Base-by-base conservation (phyloP, 2,329 filamentous ascomycete genomes). In the Sclerotiophoma versabilis region DNA sequence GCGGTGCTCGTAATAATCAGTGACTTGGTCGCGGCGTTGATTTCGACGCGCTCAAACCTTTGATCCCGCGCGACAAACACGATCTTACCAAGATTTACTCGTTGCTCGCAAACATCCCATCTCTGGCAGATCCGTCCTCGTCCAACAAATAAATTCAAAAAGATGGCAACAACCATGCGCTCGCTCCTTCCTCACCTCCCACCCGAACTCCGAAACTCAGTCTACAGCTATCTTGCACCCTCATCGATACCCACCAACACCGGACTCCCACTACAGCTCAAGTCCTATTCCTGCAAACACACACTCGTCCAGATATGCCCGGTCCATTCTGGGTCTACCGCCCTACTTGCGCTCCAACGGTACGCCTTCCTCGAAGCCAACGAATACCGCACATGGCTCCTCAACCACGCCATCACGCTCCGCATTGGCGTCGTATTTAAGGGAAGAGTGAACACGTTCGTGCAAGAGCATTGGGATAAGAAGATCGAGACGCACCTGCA, bases 191-290 rank as follows among this genome's bases (percentile, higher is more conserved):
- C 65, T 1, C 26, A 43, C 29, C 61, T 73, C 17, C 70, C 71
- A 8, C 62, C 70, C 2, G 71, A 74, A 25, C 60, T 73, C 5
- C 66, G 71, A 12, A 68, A 70, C 47, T 58, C 68, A 29, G 53
- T 74, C 27, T 74, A 71, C 58, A 38, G 53, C 25, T 59, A 69
- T 32, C 61, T 66, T 22, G 61, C 63, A 32, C 54, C 19, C 17
- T 49, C 23, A 15, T 41, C 3, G 15, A 30, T 17, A 37, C n/a
- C 26, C 7, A 56, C 49, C 12, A 66, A 50, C 39, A 20, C 23
- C 4, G 47, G 51, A 15, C 58, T 72, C 19, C 67, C 66, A 1
- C 48, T 71, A 14, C 43, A 53, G 9, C 49, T 59, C n/a, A 71
- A 71, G 43, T 57, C 41, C 1, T 71, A 64, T 48, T 39, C 53